phyloP scores from a whole-genome alignment of 208 protist species.

The Trypanosoma mega region DNA sequence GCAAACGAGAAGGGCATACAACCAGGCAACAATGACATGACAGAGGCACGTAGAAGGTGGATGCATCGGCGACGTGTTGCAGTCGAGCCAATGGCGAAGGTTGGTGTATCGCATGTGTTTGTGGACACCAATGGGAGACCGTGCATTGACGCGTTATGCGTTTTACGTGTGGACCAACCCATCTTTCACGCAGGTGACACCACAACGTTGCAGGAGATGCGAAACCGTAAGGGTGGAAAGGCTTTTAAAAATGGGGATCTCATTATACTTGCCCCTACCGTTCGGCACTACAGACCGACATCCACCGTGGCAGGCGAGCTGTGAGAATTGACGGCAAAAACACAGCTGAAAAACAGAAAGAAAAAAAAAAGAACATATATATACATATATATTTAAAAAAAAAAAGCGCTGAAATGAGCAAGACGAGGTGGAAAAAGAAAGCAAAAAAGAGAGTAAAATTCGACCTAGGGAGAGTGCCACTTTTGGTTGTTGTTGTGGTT shows the following conservation, averaged over 20 bases:
- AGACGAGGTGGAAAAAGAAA: no score
- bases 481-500: no score
- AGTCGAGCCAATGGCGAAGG: constrained; percentile 3
- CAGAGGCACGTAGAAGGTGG: background rate
- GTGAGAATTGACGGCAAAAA: no score
- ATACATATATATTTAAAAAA: constrained; percentile 4
- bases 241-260: constrained; percentile 24
- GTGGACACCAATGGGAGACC: background rate
- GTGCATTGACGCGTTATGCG: constrained; percentile 4
- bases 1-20: background rate
- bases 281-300: constrained; percentile 5
- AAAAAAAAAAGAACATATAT: constrained; percentile 16
- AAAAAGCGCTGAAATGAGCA: no score
- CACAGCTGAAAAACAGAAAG: background rate
- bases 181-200: constrained; percentile 23
- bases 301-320: background rate
- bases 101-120: constrained; percentile 19
- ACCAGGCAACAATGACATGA: constrained; percentile 2
- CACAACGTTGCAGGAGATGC: constrained; percentile 24
- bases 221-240: background rate
- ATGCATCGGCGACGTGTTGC: background rate
- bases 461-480: no score
- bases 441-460: no score
- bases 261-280: constrained; percentile 17
- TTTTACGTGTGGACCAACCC: constrained; percentile 15